Conservation (phyloP, 2,329 filamentous ascomycete genomes). For the Calonectria crousiana region DNA sequence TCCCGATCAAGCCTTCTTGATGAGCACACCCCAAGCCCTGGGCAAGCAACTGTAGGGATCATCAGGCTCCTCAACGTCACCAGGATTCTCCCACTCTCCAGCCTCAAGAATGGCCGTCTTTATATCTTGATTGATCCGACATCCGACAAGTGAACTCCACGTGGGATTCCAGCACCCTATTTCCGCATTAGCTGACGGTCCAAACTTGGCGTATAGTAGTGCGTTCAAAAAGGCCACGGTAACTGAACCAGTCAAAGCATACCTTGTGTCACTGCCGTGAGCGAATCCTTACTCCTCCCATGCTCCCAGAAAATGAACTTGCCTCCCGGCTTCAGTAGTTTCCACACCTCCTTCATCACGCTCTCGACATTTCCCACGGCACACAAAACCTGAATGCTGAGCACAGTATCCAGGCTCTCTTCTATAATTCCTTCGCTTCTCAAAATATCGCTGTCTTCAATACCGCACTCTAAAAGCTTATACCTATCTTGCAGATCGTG, state of each 20-base stretch:
- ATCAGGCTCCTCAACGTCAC: neutral
- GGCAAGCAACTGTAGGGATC: neutral
- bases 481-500: neutral
- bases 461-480: neutral
- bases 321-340: neutral
- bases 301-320: neutral
- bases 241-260: neutral
- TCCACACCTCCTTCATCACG: conserved; percentile 3
- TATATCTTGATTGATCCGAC: neutral
- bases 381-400: neutral
- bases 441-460: neutral
- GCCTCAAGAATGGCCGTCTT: neutral
- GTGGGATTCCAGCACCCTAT: neutral
- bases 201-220: neutral
- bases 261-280: neutral
- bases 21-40: neutral
- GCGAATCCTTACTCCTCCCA: neutral
- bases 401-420: neutral
- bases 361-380: neutral
- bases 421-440: neutral
- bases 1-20: neutral
- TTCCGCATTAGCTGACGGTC: too few relatives aligned
- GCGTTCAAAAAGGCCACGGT: neutral
- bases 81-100: neutral
- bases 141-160: neutral